phyloP scores from a whole-genome alignment of 257 asterid species.

The Lithospermum erythrorhizon region DNA sequence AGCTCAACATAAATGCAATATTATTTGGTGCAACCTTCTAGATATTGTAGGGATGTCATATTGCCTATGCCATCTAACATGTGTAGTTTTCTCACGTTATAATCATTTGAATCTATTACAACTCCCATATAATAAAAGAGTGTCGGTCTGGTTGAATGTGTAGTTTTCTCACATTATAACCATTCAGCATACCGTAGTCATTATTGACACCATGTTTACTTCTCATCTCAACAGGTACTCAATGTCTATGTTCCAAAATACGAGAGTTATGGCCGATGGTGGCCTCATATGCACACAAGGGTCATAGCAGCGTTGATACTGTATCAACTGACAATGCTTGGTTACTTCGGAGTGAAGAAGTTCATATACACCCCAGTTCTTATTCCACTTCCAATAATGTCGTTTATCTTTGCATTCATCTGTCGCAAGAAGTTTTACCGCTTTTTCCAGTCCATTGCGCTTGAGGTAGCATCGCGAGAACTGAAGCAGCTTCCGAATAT shows the following conservation, averaged over 20 bases:
- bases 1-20: background rate
- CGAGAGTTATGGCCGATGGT: slow-evolving; percentile 76
- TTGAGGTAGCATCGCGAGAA: slow-evolving; percentile 52
- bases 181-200: no score
- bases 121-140: no score
- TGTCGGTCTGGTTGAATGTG: no score
- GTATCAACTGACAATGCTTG: slow-evolving; percentile 69
- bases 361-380: slow-evolving; percentile 40
- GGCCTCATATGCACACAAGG: slow-evolving; percentile 83
- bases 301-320: slow-evolving; percentile 50
- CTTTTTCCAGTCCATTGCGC: slow-evolving; percentile 51
- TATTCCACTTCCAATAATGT: slow-evolving; percentile 44
- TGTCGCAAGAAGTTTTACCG: slow-evolving; percentile 54
- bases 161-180: no score
- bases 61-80: no score
- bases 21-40: background rate
- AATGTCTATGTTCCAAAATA: slow-evolving; percentile 73
- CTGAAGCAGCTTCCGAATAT: slow-evolving; percentile 60
- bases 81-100: no score
- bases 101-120: no score
- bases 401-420: slow-evolving; percentile 32
- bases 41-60: no score
- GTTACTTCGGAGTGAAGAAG: slow-evolving; percentile 42
- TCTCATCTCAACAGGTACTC: slow-evolving; percentile 38
- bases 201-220: background rate